phyloP scores from a whole-genome alignment of 352 stramenopile species.

The Phytophthora litchii region DNA sequence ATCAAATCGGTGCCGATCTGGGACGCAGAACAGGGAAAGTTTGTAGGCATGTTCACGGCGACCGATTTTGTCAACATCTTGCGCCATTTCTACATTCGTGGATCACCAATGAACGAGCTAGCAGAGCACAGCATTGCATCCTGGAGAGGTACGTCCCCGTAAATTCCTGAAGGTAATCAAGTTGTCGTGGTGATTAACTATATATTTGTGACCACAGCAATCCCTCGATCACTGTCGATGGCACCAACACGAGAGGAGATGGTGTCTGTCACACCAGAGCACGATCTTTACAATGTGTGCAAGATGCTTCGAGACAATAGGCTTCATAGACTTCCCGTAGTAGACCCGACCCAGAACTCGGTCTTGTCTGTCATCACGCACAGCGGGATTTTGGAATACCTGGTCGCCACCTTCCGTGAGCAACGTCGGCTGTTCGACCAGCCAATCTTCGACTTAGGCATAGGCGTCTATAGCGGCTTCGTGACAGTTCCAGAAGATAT shows the following conservation, averaged over 20 bases:
- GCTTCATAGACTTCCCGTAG: slow-evolving; percentile 94
- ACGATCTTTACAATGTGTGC: slow-evolving; percentile 92
- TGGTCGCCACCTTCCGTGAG: slow-evolving; percentile 97
- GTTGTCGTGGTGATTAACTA: too few species aligned
- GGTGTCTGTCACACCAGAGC: slow-evolving; percentile 87
- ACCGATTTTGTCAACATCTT: slow-evolving; percentile 99
- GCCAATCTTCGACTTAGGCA: slow-evolving; percentile 94
- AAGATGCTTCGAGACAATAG: slow-evolving; percentile 84
- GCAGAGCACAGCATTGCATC: slow-evolving; percentile 88
- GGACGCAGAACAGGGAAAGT: slow-evolving; percentile 94
- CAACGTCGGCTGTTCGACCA: slow-evolving; percentile 97
- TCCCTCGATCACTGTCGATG: slow-evolving; percentile 84
- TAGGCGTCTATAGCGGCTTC: slow-evolving; percentile 95
- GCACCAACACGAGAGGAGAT: slow-evolving; percentile 64
- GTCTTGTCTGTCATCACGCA: slow-evolving; percentile 95
- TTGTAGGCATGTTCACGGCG: slow-evolving; percentile 97
- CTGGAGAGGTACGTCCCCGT: slow-evolving; percentile 62
- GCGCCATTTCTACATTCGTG: slow-evolving; percentile 92
- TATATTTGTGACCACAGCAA: slow-evolving; percentile 71
- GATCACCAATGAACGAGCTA: slow-evolving; percentile 89
- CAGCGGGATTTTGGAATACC: slow-evolving; percentile 94
- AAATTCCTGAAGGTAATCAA: background rate
- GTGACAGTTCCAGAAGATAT: slow-evolving; percentile 93
- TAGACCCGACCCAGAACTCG: slow-evolving; percentile 93
- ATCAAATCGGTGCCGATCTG: slow-evolving; percentile 98